Conservation (phyloP, 192 early-diverging fungal species). For the Spizellomyces sp. region DNA sequence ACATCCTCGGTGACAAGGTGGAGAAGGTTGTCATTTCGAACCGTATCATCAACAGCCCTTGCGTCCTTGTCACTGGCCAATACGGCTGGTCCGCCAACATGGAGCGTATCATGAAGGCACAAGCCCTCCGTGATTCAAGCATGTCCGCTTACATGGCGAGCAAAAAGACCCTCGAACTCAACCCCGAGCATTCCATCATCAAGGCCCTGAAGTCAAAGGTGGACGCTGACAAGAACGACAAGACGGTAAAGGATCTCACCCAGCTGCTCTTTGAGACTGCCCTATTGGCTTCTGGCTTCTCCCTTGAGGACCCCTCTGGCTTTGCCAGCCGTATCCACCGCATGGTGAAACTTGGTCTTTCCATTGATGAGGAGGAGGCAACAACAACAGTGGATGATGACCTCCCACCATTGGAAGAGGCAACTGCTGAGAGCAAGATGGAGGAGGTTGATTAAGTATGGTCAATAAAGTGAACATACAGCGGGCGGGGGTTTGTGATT, state of each 20-base stretch:
- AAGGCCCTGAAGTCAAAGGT: conserved; percentile 93
- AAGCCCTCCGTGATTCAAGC: conserved; percentile 96
- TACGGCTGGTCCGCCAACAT: conserved; percentile 99
- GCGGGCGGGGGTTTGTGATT: not conserved
- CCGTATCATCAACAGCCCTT: conserved; percentile 96
- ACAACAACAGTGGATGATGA: conserved; percentile 48
- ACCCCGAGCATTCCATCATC: conserved; percentile 94
- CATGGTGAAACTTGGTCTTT: conserved; percentile 98
- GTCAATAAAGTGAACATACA: not conserved
- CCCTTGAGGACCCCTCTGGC: conserved; percentile 90
- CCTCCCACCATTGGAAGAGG: conserved; percentile 64
- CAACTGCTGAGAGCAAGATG: conserved; percentile 55
- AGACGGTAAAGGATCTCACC: conserved; percentile 95
- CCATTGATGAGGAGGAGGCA: conserved; percentile 86
- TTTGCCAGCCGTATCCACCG: conserved; percentile 96
- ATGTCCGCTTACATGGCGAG: conserved; percentile 99
- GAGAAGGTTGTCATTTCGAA: conserved; percentile 93
- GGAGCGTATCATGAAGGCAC: conserved; percentile 99
- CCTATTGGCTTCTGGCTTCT: conserved; percentile 95
- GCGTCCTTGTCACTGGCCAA: conserved; percentile 98
- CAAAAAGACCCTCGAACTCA: conserved; percentile 99
- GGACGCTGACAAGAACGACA: conserved; percentile 95
- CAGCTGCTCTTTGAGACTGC: conserved; percentile 95
- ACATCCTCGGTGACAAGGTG: conserved; percentile 98
- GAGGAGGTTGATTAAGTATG: conserved; percentile 62